Percentiles rank a stretch among this genome's conserved stretches.
Evolutionary conservation across 2,329 filamentous ascomycete species (phyloP).

Genomic region (Sporothrix phasma): DNA sequence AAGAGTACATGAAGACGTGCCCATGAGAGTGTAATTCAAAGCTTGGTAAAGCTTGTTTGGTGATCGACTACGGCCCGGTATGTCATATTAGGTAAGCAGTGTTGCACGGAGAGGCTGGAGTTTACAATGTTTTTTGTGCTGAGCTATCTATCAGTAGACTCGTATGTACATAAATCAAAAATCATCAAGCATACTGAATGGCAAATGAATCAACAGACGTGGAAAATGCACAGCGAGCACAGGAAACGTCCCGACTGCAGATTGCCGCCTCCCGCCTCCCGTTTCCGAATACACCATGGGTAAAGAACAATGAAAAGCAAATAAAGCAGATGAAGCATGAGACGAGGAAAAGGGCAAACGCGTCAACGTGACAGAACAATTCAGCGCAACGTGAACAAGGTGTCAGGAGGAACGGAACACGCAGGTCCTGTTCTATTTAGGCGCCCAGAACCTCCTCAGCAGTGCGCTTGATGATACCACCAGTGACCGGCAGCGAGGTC

Average conservation of each 20-base stretch:
- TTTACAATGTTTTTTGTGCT: conserved; percentile 3
- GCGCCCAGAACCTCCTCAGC: conserved; percentile 29
- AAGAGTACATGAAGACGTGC: no score
- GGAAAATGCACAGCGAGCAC: conserved; percentile 4
- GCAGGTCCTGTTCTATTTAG: background rate
- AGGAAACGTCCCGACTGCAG: conserved; percentile 8
- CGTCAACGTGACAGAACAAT: background rate
- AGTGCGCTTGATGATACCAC: conserved; percentile 82
- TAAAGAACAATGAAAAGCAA: background rate
- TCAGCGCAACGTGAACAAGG: background rate
- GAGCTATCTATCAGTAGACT: background rate
- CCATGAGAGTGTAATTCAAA: no score
- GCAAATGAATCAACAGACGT: conserved; percentile 1
- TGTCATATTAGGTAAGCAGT: no score
- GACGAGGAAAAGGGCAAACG: background rate
- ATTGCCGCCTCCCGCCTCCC: background rate
- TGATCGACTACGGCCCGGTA: no score
- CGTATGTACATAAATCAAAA: conserved; percentile 10
- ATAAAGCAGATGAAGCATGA: background rate
- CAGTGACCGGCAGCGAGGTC: conserved; percentile 62
- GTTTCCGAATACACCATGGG: conserved; percentile 7
- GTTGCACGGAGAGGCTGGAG: background rate
- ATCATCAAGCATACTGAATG: background rate
- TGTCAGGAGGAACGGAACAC: background rate
- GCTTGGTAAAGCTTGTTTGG: no score